These are phyloP conservation scores for Solanum etuberosum DNA, from an alignment of 257 asterid species.

Conservation along the genomic window DNA sequence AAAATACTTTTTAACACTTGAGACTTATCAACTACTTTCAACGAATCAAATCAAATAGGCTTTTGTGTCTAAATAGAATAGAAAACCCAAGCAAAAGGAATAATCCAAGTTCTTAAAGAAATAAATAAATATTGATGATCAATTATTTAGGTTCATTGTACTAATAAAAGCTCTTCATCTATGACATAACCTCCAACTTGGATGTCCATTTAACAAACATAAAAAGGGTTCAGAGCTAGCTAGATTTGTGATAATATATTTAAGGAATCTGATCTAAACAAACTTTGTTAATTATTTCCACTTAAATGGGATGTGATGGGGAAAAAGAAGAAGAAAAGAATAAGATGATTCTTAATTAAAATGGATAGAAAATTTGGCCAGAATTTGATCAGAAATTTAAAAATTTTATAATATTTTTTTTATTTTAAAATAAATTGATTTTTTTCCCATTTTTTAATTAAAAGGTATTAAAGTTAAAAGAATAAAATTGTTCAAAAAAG, in stretches of 20 bases:
- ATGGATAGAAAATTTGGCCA: too few relatives aligned
- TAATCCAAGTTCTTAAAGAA: background rate
- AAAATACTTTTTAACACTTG: background rate
- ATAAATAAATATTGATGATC: background rate
- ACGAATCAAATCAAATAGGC: background rate
- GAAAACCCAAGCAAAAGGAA: background rate
- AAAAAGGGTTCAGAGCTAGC: background rate
- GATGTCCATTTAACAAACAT: background rate
- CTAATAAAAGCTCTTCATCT: constrained; percentile 15
- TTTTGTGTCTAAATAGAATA: background rate
- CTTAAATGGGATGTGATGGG: background rate
- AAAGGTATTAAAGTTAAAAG: too few relatives aligned
- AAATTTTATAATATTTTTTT: too few relatives aligned
- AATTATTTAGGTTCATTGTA: constrained; percentile 31
- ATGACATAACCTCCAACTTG: background rate
- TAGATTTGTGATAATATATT: background rate
- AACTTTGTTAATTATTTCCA: constrained; percentile 11
- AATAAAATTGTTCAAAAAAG: too few relatives aligned
- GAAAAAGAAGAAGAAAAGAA: background rate
- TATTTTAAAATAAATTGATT: too few relatives aligned
- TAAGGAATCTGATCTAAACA: constrained; percentile 42
- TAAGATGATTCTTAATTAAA: constrained; percentile 1
- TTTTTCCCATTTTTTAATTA: too few relatives aligned
- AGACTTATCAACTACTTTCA: background rate
- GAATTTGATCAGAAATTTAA: too few relatives aligned